A percentile compares a stretch with the other conserved stretches of the same genome.
phyloP scores from a whole-genome alignment of 2,329 filamentous ascomycete species.

The Orbilia oligospora region DNA sequence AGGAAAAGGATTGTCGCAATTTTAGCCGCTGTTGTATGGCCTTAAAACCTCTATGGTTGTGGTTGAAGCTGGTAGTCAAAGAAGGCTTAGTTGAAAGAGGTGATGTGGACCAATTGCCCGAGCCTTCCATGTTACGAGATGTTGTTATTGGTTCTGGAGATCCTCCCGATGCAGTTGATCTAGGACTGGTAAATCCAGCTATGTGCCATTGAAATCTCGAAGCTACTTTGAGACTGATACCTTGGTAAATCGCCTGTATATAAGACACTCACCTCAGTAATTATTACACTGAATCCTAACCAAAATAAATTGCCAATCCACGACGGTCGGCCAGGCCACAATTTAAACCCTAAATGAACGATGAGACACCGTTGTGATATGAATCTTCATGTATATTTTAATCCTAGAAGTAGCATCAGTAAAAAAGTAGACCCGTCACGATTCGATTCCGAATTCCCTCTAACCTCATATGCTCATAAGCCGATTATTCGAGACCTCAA shows the following conservation, averaged over 20 bases:
- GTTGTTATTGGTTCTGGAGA: conserved; percentile 8
- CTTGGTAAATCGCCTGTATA: no score
- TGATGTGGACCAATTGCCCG: conserved; percentile 23
- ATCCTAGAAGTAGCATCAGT: neutral
- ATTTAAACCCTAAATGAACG: conserved; percentile 2
- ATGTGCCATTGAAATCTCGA: no score
- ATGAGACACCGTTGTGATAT: neutral
- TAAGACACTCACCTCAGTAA: no score
- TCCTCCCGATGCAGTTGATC: no score
- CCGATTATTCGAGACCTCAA: conserved; percentile 3
- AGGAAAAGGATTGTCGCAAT: conserved; percentile 28
- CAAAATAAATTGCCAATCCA: no score
- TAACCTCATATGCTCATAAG: conserved; percentile 4
- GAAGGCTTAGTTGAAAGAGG: conserved; percentile 25
- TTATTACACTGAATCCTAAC: no score
- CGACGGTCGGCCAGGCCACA: neutral
- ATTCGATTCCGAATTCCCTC: neutral
- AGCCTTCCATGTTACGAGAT: conserved; percentile 27
- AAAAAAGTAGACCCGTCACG: conserved; percentile 1
- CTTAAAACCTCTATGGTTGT: conserved; percentile 7
- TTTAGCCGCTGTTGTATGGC: conserved; percentile 3
- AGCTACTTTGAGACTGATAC: no score
- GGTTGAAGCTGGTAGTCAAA: conserved; percentile 2
- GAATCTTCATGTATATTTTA: conserved; percentile 1
- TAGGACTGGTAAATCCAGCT: no score